Percentiles rank a stretch among this genome's conserved stretches.
phyloP scores from a whole-genome alignment of 2,329 filamentous ascomycete species.

The Sporothrix dimorphospora region DNA sequence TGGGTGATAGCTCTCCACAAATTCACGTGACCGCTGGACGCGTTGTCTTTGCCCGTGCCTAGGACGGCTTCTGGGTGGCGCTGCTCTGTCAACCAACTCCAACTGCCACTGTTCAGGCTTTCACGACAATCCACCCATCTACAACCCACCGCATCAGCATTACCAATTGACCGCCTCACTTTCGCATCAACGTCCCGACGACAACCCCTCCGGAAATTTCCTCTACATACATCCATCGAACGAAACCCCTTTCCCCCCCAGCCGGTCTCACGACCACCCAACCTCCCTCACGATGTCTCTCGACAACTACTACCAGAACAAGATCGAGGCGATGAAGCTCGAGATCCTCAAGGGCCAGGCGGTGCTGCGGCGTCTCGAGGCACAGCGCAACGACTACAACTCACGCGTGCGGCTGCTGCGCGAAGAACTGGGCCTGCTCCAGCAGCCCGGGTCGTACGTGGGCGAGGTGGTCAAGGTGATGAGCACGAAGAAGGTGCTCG shows the following conservation, averaged over 20 bases:
- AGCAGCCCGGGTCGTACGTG: conserved; percentile 97
- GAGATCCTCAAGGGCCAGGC: conserved; percentile 99
- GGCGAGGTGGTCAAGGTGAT: conserved; percentile 99
- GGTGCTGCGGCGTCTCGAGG: conserved; percentile 89
- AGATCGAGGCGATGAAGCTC: conserved; percentile 99
- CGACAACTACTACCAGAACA: conserved; percentile 99
- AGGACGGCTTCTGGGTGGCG: conserved; percentile 13
- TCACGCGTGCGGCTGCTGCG: conserved; percentile 91
- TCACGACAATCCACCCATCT: neutral
- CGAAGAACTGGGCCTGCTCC: conserved; percentile 92
- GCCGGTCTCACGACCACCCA: conserved; percentile 17
- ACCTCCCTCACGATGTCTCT: conserved; percentile 72
- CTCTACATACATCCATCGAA: neutral
- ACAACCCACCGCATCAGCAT: neutral
- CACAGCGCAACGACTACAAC: conserved; percentile 99
- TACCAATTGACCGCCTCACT: neutral
- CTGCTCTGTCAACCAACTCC: conserved; percentile 12
- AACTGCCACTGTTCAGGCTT: neutral
- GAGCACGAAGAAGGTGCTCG: conserved; percentile 98
- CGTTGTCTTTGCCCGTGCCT: conserved; percentile 26
- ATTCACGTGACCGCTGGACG: conserved; percentile 26
- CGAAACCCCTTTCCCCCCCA: neutral
- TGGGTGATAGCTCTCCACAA: conserved; percentile 6
- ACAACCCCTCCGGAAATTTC: neutral
- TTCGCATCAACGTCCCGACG: neutral